phyloP scores from a whole-genome alignment of 306 rosid species.

The Erythrophleum fordii region DNA sequence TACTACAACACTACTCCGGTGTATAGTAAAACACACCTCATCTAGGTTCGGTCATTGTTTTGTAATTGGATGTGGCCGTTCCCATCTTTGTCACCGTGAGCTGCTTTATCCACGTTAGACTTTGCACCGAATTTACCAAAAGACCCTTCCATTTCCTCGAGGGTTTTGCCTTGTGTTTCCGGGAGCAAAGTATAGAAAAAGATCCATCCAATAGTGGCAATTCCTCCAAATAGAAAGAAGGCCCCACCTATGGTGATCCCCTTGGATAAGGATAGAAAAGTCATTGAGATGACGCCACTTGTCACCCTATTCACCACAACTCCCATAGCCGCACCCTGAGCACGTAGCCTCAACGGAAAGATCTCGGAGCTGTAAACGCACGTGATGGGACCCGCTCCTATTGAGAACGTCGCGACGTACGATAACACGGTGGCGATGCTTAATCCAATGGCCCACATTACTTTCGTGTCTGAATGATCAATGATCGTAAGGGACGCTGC shows the following conservation, averaged over 20 bases:
- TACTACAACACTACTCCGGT: neutral
- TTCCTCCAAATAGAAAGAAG: conserved; percentile 61
- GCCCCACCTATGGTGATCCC: conserved; percentile 75
- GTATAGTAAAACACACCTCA: neutral
- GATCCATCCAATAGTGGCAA: conserved; percentile 53
- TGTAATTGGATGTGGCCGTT: conserved; percentile 47
- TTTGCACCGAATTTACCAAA: conserved; percentile 64
- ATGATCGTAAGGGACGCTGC: conserved; percentile 56
- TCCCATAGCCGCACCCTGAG: conserved; percentile 74
- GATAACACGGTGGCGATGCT: conserved; percentile 49
- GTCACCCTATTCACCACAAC: conserved; percentile 62
- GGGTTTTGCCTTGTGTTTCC: conserved; percentile 74
- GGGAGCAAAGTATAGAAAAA: conserved; percentile 71
- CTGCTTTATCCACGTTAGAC: neutral
- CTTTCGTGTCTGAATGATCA: neutral
- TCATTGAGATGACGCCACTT: conserved; percentile 75
- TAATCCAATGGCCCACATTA: conserved; percentile 67
- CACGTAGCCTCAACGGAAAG: conserved; percentile 76
- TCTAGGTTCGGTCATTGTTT: conserved; percentile 30
- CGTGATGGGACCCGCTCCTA: conserved; percentile 86
- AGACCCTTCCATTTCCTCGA: conserved; percentile 76
- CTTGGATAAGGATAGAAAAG: conserved; percentile 58
- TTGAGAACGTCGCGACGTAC: conserved; percentile 71
- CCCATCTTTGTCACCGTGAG: neutral
- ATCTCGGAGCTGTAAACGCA: conserved; percentile 83